Evolutionary conservation across 129 eudicot genomes (phyloP), one percentile per base, ranked within the genome.

Genomic region (Escallonia herrerae): DNA sequence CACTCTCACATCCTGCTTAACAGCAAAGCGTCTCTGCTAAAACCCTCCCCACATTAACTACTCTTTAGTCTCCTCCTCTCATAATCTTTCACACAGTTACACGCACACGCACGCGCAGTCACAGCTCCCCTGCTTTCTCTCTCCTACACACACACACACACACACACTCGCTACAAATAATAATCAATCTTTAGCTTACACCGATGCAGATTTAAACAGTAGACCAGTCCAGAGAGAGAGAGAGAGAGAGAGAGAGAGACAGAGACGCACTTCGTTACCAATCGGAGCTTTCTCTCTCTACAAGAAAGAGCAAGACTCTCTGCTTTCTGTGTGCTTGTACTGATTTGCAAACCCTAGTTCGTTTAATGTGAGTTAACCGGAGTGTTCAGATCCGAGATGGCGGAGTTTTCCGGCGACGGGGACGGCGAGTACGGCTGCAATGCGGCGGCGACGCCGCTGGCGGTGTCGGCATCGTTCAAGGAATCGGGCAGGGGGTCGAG

Each of bases 301-400:
- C 15, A 33, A 22, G 1, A 22, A 22, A 22, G 33, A 22, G 33
- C 33, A 22, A 22, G 33, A 22, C 33, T 44, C 13, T 40, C 39
- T 64, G 0, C 8, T 44, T 43, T 67, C 40, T 52, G 46, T 66
- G 8, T 41, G 38, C 65, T 46, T 62, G 60, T 49, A 60, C 55
- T 22, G 41, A 65, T 63, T 73, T 60, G 66, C 58, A 77, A 57
- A 72, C 85, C 81, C 76, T 70, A 63, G 12, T 66, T 71, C 72
- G 54, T 70, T 78, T 87, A 63, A 81, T 87, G 90, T 74, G 67
- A 64, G 69, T 66, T 62, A 68, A 42, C 11, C 37, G 43, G 33
- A 63, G 50, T 62, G 71, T 44, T 47, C 81, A 87, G 95, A 87
- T 87, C 87, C 77, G 78, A 15, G 51, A 87, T 87, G 95, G 90